phyloP scores from a whole-genome alignment of 257 asterid species.

The Paulownia fortunei region DNA sequence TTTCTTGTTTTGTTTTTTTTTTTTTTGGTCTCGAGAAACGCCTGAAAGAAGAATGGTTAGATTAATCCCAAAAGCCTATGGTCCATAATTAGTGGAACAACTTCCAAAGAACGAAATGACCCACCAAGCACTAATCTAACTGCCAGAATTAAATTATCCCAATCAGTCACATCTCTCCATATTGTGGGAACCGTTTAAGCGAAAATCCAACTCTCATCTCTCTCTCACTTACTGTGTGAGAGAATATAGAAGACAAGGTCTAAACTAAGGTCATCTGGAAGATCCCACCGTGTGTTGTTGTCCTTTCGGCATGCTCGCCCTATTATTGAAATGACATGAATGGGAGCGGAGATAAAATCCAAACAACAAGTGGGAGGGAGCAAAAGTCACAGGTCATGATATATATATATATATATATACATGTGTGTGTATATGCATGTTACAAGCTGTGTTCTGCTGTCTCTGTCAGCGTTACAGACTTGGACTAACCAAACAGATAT shows the following conservation, averaged over 20 bases:
- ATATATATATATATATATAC: background rate
- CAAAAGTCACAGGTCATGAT: background rate
- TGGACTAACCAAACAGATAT: background rate
- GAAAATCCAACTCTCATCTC: background rate
- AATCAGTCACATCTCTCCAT: constrained; percentile 19
- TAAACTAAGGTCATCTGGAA: constrained; percentile 4
- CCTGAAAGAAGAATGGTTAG: constrained; percentile 22
- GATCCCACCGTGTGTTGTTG: constrained; percentile 10
- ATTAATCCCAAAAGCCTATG: constrained; percentile 25
- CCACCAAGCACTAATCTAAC: background rate
- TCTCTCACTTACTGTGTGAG: background rate
- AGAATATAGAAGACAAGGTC: background rate
- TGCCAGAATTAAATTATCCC: background rate
- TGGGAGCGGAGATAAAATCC: background rate
- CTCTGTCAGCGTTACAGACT: background rate
- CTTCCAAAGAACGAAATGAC: background rate
- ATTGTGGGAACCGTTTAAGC: background rate
- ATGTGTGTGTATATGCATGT: background rate
- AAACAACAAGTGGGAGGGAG: constrained; percentile 14
- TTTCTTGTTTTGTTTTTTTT: background rate
- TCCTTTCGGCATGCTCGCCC: background rate
- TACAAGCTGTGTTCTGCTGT: background rate
- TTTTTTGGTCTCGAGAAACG: constrained; percentile 28
- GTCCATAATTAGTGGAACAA: constrained; percentile 27
- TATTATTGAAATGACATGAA: background rate